Base-by-base conservation (phyloP, 2,329 filamentous ascomycete genomes). In the Calonectria leucothoes region DNA sequence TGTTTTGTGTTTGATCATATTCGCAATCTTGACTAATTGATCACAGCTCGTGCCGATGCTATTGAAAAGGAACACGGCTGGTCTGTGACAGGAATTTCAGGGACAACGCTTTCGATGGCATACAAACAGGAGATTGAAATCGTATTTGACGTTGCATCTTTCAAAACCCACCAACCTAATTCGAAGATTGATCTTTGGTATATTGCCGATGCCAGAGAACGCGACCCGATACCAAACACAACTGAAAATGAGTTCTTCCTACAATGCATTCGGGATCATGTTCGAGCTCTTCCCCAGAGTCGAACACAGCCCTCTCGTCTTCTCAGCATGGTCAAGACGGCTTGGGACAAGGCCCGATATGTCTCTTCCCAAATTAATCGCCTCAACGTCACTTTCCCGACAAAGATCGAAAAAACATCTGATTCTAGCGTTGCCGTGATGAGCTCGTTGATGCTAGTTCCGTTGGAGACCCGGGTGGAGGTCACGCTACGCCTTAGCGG, bases 161-260 rank as follows among this genome's bases (percentile, higher is more conserved):
- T 95, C 83, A 85, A 88, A 55, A 79, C 82, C 12, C 80, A 82
- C 29, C 82, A 83, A 63, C 77, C 83, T 8, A 89, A 91, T 77
- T 87, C 88, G 1, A 88, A 87, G 27, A 93, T 96, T 77, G 93
- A 94, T 72, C 85, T 96, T 0, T 91, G 90, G 84, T 95, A 95
- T 82, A 90, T 95, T 75, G 93, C 89, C 31, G 89, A 90, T 76
- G 87, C 86, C 66, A 87, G 88, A 61, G 87, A 90, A 52, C 84
- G 85, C n/a, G 86, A 90, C 33, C 85, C 90, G 12, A 81, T 87
- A 37, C 89, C 91, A 0, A 83, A 91, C 66, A 92, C 91, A 1
- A 88, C 89, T 0, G 93, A 94, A 80, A 93, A 92, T 77, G 92
- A 94, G 45, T 96, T 96, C 84, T 94, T 95, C 81, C 85, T 96